Evolutionary conservation across 2,329 filamentous ascomycete species (phyloP).

Genomic region (Sarocladiaceae sp.): DNA sequence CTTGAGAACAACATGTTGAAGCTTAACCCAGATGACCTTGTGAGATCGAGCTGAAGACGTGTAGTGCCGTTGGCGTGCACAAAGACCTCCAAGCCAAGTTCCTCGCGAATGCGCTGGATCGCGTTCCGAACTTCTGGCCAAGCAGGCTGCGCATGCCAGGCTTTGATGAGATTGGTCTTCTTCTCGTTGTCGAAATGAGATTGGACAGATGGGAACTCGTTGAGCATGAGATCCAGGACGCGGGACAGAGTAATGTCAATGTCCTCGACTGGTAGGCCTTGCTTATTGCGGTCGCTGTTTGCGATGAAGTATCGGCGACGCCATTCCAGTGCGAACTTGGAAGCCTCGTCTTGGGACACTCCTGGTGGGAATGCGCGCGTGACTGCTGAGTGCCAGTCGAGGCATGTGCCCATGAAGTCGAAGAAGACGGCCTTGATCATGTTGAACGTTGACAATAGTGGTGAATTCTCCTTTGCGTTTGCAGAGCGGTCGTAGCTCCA

Average conservation of each 20-base stretch:
- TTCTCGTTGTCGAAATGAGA: constrained; percentile 13
- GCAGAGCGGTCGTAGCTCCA: no score
- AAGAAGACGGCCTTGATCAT: constrained; percentile 46
- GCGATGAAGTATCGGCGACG: constrained; percentile 44
- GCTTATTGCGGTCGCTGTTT: constrained; percentile 32
- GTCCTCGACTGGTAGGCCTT: constrained; percentile 36
- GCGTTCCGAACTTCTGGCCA: constrained; percentile 47
- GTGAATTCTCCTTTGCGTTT: no score
- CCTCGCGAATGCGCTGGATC: constrained; percentile 30
- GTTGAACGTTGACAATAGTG: background rate
- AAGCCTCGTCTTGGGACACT: constrained; percentile 26
- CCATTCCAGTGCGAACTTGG: constrained; percentile 45
- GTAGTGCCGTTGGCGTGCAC: constrained; percentile 53
- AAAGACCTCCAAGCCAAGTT: constrained; percentile 35
- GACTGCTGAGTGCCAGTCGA: constrained; percentile 46
- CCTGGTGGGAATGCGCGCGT: constrained; percentile 28
- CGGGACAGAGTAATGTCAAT: constrained; percentile 46
- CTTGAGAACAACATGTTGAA: constrained; percentile 51
- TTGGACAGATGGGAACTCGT: constrained; percentile 13
- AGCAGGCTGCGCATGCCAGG: constrained; percentile 45
- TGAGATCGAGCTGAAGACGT: constrained; percentile 49
- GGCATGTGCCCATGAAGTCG: constrained; percentile 56
- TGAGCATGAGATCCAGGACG: constrained; percentile 33
- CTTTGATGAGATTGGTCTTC: constrained; percentile 20
- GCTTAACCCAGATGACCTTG: constrained; percentile 37